Evolutionary conservation across 495 filamentous ascomycete species (phyloP), one percentile per base, ranked within the genome.

Genomic region (Pseudoneurospora amorphoporcata): DNA sequence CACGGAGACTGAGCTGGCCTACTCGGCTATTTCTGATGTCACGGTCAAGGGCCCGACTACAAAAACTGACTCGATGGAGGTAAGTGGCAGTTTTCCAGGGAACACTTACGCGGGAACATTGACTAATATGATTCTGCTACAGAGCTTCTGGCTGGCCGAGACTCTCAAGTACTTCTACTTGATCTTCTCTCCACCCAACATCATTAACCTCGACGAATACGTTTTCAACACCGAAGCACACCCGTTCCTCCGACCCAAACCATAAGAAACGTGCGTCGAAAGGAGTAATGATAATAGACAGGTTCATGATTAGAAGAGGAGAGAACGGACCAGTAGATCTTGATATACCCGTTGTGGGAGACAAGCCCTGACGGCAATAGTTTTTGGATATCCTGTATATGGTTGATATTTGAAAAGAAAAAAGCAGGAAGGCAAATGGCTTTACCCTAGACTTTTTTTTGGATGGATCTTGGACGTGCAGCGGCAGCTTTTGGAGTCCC

Each of bases 181-280:
- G 39, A 88, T 94, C 65, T 97, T 95, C 76, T 90, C 87, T n/a
- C 89, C 92, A 41, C 90, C 92, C 0, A 84, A 88, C 70, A 75
- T 89, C 45, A 82, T 94, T 23, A 91, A 87, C 79, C 81, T 95
- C 75, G 89, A 92, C 73, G 84, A 92, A 16, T 87, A 91, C 68
- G 90, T 97, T 1, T 88, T 95, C 71, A 97, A 95, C 77, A 96
- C 92, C 0, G 93, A 95, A 82, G 93, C 92, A 4, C 93, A 95
- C 80, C 88, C 91, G 2, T 86, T 97, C 40, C 76, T 76, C 69
- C 76, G 83, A 39, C 76, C 77, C 8, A 58, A 58, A 10, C 47
- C 47, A 58, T 58, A 58, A n/a, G 23, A 14, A 23, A 29, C 19
- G 14, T 58, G 29, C 19, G 19, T 7, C 47, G 4, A 14, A 10